phyloP scores from a whole-genome alignment of 1,284 basidiomycete species.

The Sanghuangporus baumii region DNA sequence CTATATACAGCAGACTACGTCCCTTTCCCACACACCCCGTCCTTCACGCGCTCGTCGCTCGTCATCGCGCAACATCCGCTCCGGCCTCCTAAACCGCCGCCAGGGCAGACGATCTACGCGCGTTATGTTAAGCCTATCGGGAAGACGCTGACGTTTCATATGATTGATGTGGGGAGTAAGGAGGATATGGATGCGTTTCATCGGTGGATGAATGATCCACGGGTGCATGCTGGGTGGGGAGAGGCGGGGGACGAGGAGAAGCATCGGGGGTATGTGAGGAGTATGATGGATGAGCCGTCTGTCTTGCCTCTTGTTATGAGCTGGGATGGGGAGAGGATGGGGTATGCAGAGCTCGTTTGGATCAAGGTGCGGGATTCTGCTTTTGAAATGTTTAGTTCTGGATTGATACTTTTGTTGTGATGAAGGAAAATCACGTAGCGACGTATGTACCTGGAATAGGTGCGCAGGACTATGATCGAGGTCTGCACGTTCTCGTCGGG shows the following conservation, averaged over 20 bases:
- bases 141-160: conserved; percentile 38
- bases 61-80: conserved; percentile 39
- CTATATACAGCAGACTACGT: conserved; percentile 24
- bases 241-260: conserved; percentile 44
- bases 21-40: conserved; percentile 35
- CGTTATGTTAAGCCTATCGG: conserved; percentile 40
- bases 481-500: conserved; percentile 43
- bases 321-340: conserved; percentile 50
- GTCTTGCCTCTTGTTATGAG: conserved; percentile 42
- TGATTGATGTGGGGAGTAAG: conserved; percentile 36
- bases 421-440: conserved; percentile 39
- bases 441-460: conserved; percentile 33
- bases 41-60: conserved; percentile 47
- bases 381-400: conserved; percentile 18
- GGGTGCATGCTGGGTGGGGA: conserved; percentile 46
- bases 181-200: conserved; percentile 44
- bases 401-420: not conserved
- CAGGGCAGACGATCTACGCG: conserved; percentile 41
- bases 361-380: conserved; percentile 34
- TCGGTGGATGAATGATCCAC: conserved; percentile 47
- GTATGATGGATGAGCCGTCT: conserved; percentile 36
- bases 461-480: conserved; percentile 45
- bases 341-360: conserved; percentile 49
- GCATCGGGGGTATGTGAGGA: conserved; percentile 41
- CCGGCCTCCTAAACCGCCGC: conserved; percentile 46